These are phyloP conservation scores for Hymenoscyphus infarciens DNA, from an alignment of 2,329 filamentous ascomycete species.

Conservation along the genomic window DNA sequence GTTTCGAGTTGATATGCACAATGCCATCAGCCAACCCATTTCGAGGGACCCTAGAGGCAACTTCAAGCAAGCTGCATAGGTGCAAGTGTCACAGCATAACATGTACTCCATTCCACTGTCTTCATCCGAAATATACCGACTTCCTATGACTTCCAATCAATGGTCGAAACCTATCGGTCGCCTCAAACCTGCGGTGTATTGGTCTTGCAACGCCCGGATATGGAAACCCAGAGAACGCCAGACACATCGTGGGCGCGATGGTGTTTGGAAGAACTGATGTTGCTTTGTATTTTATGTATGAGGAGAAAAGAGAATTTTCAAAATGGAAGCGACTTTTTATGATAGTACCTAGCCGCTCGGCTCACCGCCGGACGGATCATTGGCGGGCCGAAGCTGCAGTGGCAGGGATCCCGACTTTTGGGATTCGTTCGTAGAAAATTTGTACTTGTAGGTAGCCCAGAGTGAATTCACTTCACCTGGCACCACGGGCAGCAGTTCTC, in stretches of 20 bases:
- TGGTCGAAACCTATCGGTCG: slow-evolving; percentile 34
- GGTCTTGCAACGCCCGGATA: slow-evolving; percentile 34
- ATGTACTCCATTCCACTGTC: too few relatives aligned
- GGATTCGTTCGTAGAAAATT: not conserved
- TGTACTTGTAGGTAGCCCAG: too few relatives aligned
- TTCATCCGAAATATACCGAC: slow-evolving; percentile 30
- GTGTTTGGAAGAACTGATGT: slow-evolving; percentile 33
- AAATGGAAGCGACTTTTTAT: not conserved
- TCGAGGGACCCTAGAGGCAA: not conserved
- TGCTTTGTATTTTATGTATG: slow-evolving; percentile 25
- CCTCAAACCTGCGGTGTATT: slow-evolving; percentile 37
- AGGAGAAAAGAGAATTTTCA: not conserved
- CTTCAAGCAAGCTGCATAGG: not conserved
- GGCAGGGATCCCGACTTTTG: not conserved
- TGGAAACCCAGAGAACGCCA: slow-evolving; percentile 29
- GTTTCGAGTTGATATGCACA: not conserved
- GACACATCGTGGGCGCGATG: slow-evolving; percentile 29
- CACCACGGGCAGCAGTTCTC: too few relatives aligned
- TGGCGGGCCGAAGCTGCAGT: not conserved
- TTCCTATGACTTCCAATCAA: slow-evolving; percentile 37
- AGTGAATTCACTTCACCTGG: not conserved
- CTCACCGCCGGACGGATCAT: not conserved
- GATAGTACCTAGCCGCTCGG: not conserved
- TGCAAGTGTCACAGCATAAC: not conserved
- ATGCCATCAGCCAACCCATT: not conserved